phyloP scores from a whole-genome alignment of 1,284 basidiomycete species.

The Cystobasidiaceae sp. region DNA sequence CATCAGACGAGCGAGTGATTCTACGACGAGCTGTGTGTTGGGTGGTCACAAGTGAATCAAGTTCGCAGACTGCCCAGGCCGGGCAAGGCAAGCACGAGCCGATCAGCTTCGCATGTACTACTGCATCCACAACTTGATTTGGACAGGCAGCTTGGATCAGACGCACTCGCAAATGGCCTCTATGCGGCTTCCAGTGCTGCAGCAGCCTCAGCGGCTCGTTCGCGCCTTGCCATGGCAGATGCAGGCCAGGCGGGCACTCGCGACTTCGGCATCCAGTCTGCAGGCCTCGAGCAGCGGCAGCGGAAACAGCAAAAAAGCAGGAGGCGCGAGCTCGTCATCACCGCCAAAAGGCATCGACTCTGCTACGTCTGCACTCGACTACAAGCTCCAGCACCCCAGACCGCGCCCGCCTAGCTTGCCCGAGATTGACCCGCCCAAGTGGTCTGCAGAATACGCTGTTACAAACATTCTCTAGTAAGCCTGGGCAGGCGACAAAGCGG shows the following conservation, averaged over 20 bases:
- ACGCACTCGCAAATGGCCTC: too few species aligned
- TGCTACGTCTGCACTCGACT: constrained; percentile 84
- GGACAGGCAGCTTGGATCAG: too few species aligned
- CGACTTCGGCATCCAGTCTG: not conserved
- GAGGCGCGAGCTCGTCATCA: not conserved
- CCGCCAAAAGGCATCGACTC: constrained; percentile 27
- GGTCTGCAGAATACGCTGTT: constrained; percentile 85
- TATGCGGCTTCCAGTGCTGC: constrained; percentile 17
- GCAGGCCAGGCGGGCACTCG: not conserved
- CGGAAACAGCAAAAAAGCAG: not conserved
- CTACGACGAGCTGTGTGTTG: too few species aligned
- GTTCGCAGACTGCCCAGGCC: too few species aligned
- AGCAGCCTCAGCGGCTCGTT: constrained; percentile 1
- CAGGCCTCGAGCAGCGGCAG: constrained; percentile 1
- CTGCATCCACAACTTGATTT: too few species aligned
- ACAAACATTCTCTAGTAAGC: constrained; percentile 72
- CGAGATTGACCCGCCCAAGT: constrained; percentile 44
- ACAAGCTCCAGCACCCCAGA: constrained; percentile 66
- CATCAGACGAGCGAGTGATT: too few species aligned
- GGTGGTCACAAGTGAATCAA: too few species aligned
- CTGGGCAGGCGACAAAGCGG: too few species aligned
- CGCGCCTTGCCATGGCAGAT: not conserved
- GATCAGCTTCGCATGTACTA: too few species aligned
- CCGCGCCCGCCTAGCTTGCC: constrained; percentile 43
- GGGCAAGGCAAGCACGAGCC: too few species aligned